Evolutionary conservation across 352 stramenopile genomes (phyloP), one percentile per base, ranked within the genome.

Genomic region (Thalassiosira sp.): DNA sequence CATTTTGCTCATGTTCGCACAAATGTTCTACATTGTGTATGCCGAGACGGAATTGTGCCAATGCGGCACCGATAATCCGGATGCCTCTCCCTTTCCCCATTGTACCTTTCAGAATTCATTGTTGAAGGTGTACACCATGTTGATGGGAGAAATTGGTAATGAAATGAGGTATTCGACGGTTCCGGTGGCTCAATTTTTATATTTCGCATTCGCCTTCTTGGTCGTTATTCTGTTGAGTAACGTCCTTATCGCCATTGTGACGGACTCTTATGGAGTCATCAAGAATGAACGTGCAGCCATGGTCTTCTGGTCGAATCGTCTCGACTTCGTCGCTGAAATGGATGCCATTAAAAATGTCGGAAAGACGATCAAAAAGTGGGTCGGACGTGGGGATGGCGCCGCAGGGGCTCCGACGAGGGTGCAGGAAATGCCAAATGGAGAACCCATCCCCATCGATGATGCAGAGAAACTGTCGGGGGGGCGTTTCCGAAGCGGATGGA

Each of bases 191-290:
- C 82, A 91, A 58, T 76, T 91, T 35, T 49, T 91, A 5, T 91
- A 90, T 37, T 59, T 90, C 1, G 49, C 61, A 2, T 91, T 87
- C 57, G 83, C 78, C 0, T 93, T 93, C 62, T 70, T 90, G 35
- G 81, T 90, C 13, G 82, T 91, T 24, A 88, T 93, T 75, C 58
- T 93, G 31, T 59, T 93, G 28, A 79, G 60, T 46, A 93, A 93
- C 65, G 79, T 93, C 51, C 71, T 93, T 28, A 93, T 93, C 57
- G 87, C 87, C 31, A 93, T 93, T 81, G 82, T 93, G 7, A 91
- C 84, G 13, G 85, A 91, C 63, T 84, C 62, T 0, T 93, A 93
- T 65, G 81, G 88, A 77, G 79, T 93, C 6, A 87, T 93, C 75
- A 87, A 90, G 45, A 91, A 93, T 58, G 85, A 93, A 65, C 72